A percentile compares a stretch with the other conserved stretches of the same genome.
phyloP scores from a whole-genome alignment of 345 rosid species.

The Bruguiera gymnorhiza region DNA sequence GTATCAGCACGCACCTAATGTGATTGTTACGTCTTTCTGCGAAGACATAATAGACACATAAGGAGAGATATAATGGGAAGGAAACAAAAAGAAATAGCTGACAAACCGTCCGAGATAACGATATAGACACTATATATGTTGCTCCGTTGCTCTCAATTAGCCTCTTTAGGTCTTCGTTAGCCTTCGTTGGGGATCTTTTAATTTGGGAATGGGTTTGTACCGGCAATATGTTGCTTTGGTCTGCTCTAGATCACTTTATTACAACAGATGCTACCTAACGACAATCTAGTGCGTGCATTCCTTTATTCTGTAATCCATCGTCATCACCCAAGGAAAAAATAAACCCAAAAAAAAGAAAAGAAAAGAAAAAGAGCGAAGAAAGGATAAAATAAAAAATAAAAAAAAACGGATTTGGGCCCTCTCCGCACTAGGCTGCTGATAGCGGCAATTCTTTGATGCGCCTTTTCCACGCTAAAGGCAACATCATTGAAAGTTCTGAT shows the following conservation, averaged over 20 bases:
- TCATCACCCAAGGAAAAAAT: background rate
- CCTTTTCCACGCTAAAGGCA: background rate
- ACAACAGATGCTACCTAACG: background rate
- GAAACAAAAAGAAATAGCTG: too few species aligned
- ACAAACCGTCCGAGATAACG: too few species aligned
- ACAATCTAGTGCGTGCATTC: background rate
- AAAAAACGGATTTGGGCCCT: background rate
- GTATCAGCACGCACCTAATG: too few species aligned
- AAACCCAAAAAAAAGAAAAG: background rate
- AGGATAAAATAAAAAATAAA: background rate
- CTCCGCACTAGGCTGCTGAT: background rate
- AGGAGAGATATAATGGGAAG: too few species aligned
- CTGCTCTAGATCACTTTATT: background rate
- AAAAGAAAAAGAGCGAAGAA: background rate
- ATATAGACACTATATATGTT: too few species aligned
- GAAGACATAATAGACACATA: too few species aligned
- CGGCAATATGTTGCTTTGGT: background rate
- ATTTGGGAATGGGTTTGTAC: background rate
- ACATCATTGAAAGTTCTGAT: background rate
- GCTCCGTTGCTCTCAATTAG: too few species aligned
- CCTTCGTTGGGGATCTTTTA: background rate
- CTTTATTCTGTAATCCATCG: background rate
- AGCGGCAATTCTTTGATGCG: background rate
- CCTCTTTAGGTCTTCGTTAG: background rate
- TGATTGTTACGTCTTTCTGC: too few species aligned